A percentile compares a stretch with the other conserved stretches of the same genome.
Evolutionary conservation across 2,329 filamentous ascomycete genomes (phyloP).

Genomic region (Ophiocordyceps camponoti-floridani): DNA sequence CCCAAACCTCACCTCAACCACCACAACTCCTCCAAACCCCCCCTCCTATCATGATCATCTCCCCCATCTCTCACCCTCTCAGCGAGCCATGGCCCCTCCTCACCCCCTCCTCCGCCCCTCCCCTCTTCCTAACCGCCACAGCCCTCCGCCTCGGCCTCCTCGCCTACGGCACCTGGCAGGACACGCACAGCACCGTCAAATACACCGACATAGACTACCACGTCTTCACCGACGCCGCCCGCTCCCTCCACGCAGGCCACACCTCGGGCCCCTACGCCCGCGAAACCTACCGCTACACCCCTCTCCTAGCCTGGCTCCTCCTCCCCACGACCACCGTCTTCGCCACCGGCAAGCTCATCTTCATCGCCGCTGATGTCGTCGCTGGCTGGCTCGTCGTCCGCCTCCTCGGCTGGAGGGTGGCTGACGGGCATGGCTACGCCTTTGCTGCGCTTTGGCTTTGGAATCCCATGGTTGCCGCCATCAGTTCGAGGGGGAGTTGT

Average conservation of each 20-base stretch:
- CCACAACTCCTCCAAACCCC: neutral
- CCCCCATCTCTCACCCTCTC: neutral
- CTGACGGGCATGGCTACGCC: slow-evolving; percentile 22
- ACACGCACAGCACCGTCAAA: slow-evolving; percentile 79
- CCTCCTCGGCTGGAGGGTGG: slow-evolving; percentile 15
- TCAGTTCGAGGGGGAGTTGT: slow-evolving; percentile 85
- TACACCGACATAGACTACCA: slow-evolving; percentile 99
- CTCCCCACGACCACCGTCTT: slow-evolving; percentile 69
- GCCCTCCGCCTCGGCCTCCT: slow-evolving; percentile 57
- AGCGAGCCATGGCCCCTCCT: no score
- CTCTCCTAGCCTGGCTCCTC: slow-evolving; percentile 79
- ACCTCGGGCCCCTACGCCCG: slow-evolving; percentile 64
- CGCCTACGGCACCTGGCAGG: slow-evolving; percentile 82
- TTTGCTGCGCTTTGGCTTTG: slow-evolving; percentile 83
- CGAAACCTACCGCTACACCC: slow-evolving; percentile 94
- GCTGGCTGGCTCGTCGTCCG: slow-evolving; percentile 52
- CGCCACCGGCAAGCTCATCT: slow-evolving; percentile 73
- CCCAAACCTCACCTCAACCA: neutral
- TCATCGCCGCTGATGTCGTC: slow-evolving; percentile 65
- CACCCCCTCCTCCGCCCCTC: slow-evolving; percentile 14
- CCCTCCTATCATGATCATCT: neutral
- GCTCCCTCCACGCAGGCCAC: slow-evolving; percentile 39
- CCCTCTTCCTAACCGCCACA: slow-evolving; percentile 38
- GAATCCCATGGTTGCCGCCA: slow-evolving; percentile 96
- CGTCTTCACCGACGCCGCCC: slow-evolving; percentile 90